Base-by-base conservation (phyloP, 225 moss, liverwort and hornwort genomes). In the Marchantia paleacea region DNA sequence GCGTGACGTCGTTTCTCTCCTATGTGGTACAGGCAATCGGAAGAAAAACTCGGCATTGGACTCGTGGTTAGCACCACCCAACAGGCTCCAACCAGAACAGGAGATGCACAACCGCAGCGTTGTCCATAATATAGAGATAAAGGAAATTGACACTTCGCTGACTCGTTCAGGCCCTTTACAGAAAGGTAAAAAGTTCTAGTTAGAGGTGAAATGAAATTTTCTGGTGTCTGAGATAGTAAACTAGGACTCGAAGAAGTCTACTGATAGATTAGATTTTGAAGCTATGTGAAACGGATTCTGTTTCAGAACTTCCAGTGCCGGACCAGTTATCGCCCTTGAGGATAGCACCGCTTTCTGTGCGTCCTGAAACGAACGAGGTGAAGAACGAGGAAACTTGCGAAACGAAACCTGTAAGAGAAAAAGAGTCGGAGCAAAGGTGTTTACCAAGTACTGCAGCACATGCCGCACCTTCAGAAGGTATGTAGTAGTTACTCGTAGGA, bases 1-100 rank as follows among this genome's bases (percentile, higher is more conserved):
- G 6, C 15, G 49, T 50, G 8, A 16, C 39, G 49, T 20, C 7
- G 71, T 72, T 71, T 71, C 49, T 30, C 71, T 72, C 71, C 28
- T 31, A 12, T 63, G 68, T 68, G 71, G 15, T 82, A 82, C 86
- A 99, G 99, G 91, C 81, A 84, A 83, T 72, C 90, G 84, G 80
- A 88, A 89, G 26, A 89, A 91, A 78, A 90, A 90, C 81, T 89
- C 85, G 72, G 91, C 90, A 68, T 78, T 99, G n/a, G 85, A 94
- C 75, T 92, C 89, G 55, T 99, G 99, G 99, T 84, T 99, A 88
- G 91, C 89, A 83, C 89, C 88, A 52, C 80, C 84, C 62, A 81
- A 55, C 30, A 92, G 84, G 79, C 72, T 82, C 66, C 75, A 68
- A 47, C 68, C 72, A 26, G 86, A 57, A 26, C 86, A 92, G 82